Base-by-base conservation (phyloP, 148 eudicot genomes). In the Rhododendron molle region DNA sequence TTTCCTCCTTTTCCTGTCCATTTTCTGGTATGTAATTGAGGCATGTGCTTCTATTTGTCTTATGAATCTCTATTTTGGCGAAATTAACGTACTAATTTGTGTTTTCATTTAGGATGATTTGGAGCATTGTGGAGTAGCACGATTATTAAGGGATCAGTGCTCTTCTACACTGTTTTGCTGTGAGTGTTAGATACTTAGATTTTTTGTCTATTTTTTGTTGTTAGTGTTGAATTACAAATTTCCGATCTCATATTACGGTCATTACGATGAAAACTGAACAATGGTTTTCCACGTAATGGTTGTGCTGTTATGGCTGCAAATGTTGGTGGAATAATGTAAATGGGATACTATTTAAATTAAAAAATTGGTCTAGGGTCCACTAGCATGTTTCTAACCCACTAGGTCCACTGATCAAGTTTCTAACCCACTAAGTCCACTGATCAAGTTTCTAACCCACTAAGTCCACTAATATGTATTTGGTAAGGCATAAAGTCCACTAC, bases 81-180 rank as follows among this genome's bases (percentile, higher is more conserved):
- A 46, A 83, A 72, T 87, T 3, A 81, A 62, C 3, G 78, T 87
- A 83, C 87, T 30, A 21, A 3, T 86, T 81, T n/a, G 5, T 83
- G 34, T 60, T 43, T 47, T 72, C 38, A 36, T 83, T 83, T 80
- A 91, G 93, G 93, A 91, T 91, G 93, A 87, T 91, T 62, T 89
- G 89, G 91, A 90, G 83, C 89, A 86, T 91, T 20, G 88, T 90
- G 71, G 90, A 88, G 38, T 80, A 83, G 62, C 72, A 74, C 2
- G 76, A 78, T 30, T 40, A 71, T 69, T 38, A 32, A 50, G 69
- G 23, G 8, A 44, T 56, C 3, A 46, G 71, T 28, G 67, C 58
- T 32, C 58, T 47, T 82, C 28, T 71, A 80, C 12, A 80, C 50
- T 71, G 11, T 56, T 83, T 60, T 11, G 13, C 50, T 38, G 85